Conservation (phyloP, 805 yeast genomes). For the Zygotorulaspora florentina region DNA sequence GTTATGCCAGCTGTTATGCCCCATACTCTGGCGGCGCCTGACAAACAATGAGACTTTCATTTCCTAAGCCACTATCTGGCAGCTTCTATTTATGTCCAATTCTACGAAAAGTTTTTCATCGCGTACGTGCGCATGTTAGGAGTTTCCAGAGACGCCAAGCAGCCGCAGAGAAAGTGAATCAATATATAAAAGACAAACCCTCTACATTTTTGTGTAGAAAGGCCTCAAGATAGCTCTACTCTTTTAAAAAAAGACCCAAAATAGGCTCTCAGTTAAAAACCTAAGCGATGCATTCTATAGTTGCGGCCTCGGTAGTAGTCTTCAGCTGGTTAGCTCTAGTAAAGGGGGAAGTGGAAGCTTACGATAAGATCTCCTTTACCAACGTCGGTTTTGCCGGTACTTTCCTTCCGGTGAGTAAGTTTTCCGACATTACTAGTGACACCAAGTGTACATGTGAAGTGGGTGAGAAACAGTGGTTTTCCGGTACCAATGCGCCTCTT, state of each 20-base stretch:
- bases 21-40: too few species aligned
- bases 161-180: not conserved
- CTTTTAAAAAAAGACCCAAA: not conserved
- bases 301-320: not conserved
- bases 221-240: not conserved
- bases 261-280: not conserved
- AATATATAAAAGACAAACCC: not conserved
- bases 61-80: not conserved
- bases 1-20: too few species aligned
- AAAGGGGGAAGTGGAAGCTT: conserved; percentile 14
- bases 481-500: conserved; percentile 63
- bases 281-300: not conserved
- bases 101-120: not conserved
- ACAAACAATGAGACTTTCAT: not conserved
- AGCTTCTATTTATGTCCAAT: not conserved
- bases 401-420: conserved; percentile 28
- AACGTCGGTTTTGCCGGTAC: conserved; percentile 35
- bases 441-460: conserved; percentile 31
- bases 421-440: conserved; percentile 21
- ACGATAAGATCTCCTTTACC: conserved; percentile 24
- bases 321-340: conserved; percentile 1
- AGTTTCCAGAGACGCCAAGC: not conserved
- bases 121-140: not conserved
- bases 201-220: not conserved
- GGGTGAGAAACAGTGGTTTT: conserved; percentile 28